These are phyloP conservation scores for Pisolithus microcarpus DNA, from an alignment of 768 basidiomycete species.

Conservation along the genomic window DNA sequence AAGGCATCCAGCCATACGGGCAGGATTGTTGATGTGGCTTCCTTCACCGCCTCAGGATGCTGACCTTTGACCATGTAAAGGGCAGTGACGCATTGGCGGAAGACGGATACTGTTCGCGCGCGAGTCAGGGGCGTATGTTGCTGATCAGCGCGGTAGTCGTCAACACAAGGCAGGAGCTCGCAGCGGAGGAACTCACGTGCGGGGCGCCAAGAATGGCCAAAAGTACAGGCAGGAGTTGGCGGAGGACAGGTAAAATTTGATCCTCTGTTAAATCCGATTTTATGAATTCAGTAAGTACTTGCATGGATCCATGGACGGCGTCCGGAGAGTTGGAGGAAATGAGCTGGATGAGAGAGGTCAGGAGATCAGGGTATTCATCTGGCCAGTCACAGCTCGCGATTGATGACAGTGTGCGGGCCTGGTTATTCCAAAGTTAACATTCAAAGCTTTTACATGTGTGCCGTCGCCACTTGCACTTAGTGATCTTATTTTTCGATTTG, in stretches of 20 bases:
- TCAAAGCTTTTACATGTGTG: neutral
- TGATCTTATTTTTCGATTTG: conserved; percentile 79
- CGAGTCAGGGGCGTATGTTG: conserved; percentile 76
- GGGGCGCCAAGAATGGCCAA: conserved; percentile 70
- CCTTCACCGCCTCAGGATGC: conserved; percentile 79
- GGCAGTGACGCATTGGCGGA: conserved; percentile 82
- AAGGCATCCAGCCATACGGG: conserved; percentile 93
- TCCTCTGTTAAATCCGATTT: conserved; percentile 90
- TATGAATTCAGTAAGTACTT: conserved; percentile 92
- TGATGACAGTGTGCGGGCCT: conserved; percentile 85
- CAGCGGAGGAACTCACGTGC: conserved; percentile 40
- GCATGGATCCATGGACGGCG: conserved; percentile 92
- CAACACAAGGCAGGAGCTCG: conserved; percentile 1
- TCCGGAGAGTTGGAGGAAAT: conserved; percentile 66
- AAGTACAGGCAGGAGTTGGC: conserved; percentile 80
- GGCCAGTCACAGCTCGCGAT: conserved; percentile 95
- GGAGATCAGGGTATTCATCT: conserved; percentile 89
- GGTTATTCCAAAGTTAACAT: conserved; percentile 8
- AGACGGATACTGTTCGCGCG: conserved; percentile 79
- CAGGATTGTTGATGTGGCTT: conserved; percentile 71
- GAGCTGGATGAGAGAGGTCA: conserved; percentile 65
- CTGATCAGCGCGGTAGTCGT: conserved; percentile 22
- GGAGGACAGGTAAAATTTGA: conserved; percentile 88
- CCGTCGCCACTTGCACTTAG: conserved; percentile 53
- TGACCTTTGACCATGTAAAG: conserved; percentile 95